These are phyloP conservation scores for Cetraspora pellucida DNA, from an alignment of 192 early-diverging fungal species.

Conservation along the genomic window DNA sequence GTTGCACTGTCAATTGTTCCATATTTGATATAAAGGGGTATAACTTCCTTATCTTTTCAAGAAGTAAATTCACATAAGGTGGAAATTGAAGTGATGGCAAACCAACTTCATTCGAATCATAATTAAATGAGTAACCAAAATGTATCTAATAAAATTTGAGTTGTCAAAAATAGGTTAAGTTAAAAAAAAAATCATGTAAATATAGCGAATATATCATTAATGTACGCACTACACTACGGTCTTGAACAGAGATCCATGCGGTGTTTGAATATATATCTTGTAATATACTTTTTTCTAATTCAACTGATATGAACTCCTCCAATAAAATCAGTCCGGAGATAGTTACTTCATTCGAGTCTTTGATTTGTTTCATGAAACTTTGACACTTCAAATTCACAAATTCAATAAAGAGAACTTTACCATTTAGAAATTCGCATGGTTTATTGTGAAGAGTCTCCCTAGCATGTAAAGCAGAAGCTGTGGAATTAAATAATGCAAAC, in stretches of 20 bases:
- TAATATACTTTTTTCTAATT: conserved; percentile 20
- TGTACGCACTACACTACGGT: conserved; percentile 24
- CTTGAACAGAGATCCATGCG: conserved; percentile 17
- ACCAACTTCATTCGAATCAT: conserved; percentile 26
- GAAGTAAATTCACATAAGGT: conserved; percentile 6
- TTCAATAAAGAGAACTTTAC: conserved; percentile 23
- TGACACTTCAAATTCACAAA: conserved; percentile 27
- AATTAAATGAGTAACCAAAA: conserved; percentile 25
- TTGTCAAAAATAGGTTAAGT: too few relatives aligned
- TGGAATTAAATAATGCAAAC: conserved; percentile 26
- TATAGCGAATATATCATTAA: not conserved
- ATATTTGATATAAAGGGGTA: conserved; percentile 19
- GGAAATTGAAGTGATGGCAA: conserved; percentile 11
- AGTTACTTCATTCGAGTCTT: not conserved
- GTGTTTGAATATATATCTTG: conserved; percentile 1
- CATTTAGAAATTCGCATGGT: conserved; percentile 11
- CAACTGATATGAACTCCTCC: conserved; percentile 17
- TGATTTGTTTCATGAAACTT: conserved; percentile 31
- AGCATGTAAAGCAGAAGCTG: not conserved
- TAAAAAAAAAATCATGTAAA: not conserved
- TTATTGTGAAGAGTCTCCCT: conserved; percentile 6
- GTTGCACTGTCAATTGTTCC: conserved; percentile 26
- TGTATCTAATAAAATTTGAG: conserved; percentile 26
- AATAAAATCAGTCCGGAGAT: conserved; percentile 21
- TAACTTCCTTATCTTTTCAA: not conserved